phyloP scores from a whole-genome alignment of 2,329 filamentous ascomycete genomes.

The Aspergillus fumigatiaffinis region DNA sequence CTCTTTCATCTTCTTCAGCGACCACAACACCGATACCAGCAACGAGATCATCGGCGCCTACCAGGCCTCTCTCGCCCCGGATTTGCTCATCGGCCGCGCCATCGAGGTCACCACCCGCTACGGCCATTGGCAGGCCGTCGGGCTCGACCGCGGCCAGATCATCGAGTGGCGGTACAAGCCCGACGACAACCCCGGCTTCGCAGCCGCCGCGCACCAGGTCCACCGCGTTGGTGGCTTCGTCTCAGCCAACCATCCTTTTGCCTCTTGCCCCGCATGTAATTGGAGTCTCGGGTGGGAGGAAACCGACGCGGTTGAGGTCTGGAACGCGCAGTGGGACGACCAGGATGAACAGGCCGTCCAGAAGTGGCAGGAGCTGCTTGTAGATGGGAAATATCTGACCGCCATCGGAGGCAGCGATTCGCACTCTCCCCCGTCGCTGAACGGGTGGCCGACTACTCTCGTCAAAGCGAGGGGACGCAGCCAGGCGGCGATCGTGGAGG shows the following conservation, averaged over 20 bases:
- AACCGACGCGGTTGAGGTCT: neutral
- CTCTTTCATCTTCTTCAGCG: slow-evolving; percentile 22
- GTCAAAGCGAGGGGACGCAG: neutral
- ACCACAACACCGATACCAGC: slow-evolving; percentile 21
- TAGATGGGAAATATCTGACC: neutral
- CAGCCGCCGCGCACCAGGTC: neutral
- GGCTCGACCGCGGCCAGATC: slow-evolving; percentile 14
- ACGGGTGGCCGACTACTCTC: neutral
- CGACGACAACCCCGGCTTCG: neutral
- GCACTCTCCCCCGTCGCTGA: neutral
- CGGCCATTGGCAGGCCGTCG: slow-evolving; percentile 22
- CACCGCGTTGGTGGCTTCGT: neutral
- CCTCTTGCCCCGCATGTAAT: neutral
- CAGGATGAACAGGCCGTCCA: neutral
- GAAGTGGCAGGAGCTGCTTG: neutral
- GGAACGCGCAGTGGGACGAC: neutral
- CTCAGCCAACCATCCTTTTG: neutral
- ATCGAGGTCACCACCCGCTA: slow-evolving; percentile 22
- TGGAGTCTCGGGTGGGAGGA: neutral
- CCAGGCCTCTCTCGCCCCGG: slow-evolving; percentile 11
- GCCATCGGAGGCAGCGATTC: neutral
- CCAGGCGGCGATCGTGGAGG: neutral
- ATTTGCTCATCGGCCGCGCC: slow-evolving; percentile 18
- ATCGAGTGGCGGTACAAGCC: neutral
- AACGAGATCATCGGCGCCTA: slow-evolving; percentile 16